Evolutionary conservation across 768 basidiomycete species (phyloP).

Genomic region (Leucocoprinus leucothites): DNA sequence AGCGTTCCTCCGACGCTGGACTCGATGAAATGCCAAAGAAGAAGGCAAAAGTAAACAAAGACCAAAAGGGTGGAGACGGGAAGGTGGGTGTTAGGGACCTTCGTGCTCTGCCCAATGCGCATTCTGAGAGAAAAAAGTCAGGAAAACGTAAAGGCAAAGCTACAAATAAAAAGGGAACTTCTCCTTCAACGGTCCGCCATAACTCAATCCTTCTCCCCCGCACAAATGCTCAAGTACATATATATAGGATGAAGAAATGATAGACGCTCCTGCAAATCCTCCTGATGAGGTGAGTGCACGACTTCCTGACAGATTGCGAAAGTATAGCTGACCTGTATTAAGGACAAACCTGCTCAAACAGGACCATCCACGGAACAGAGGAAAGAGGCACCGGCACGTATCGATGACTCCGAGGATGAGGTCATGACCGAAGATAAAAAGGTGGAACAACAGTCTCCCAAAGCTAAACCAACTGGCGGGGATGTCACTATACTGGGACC

Average conservation of each 20-base stretch:
- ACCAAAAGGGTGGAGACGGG: slow-evolving; percentile 9
- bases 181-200: not conserved
- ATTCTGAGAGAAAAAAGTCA: not conserved
- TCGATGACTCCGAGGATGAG: slow-evolving; percentile 4
- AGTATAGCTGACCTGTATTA: not conserved
- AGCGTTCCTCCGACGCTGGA: slow-evolving; percentile 14
- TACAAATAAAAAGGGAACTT: slow-evolving; percentile 4
- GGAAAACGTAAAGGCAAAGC: slow-evolving; percentile 12
- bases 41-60: slow-evolving; percentile 3
- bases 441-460: not conserved
- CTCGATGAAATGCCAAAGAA: not conserved
- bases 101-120: slow-evolving; percentile 10
- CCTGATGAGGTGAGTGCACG: not conserved
- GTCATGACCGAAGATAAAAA: slow-evolving; percentile 2
- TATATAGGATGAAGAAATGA: not conserved
- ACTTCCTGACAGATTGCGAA: not conserved
- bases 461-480: not conserved
- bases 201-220: not conserved
- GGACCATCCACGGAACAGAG: not conserved
- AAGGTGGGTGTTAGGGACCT: not conserved
- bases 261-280: not conserved
- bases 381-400: not conserved
- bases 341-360: not conserved
- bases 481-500: not conserved
- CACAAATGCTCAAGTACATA: not conserved